Conservation (phyloP, 2,329 filamentous ascomycete genomes). For the Harringtonia lauricola region DNA sequence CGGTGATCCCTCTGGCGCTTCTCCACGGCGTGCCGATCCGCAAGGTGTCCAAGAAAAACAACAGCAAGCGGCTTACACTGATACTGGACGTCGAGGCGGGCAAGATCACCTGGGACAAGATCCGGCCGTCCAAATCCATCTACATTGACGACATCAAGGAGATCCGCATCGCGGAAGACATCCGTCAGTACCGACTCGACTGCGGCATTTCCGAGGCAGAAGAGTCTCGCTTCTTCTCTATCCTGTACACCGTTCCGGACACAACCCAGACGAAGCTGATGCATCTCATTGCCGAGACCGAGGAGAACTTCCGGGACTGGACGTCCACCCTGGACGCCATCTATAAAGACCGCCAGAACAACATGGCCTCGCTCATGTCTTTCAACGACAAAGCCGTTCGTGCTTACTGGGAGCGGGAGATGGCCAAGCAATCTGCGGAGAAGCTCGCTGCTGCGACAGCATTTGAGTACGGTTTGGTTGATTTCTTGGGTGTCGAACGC, state of each 20-base stretch:
- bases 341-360: conserved; percentile 73
- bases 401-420: conserved; percentile 78
- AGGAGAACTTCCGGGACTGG: conserved; percentile 67
- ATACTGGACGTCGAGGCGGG: conserved; percentile 73
- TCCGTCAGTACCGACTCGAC: conserved; percentile 81
- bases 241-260: conserved; percentile 72
- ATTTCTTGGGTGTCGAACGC: conserved; percentile 67
- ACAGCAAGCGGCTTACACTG: conserved; percentile 58
- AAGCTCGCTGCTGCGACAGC: conserved; percentile 24
- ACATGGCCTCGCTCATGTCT: conserved; percentile 81
- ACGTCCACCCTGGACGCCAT: conserved; percentile 74
- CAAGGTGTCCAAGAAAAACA: conserved; percentile 85
- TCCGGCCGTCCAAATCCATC: conserved; percentile 68
- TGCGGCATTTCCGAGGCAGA: conserved; percentile 57
- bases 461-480: conserved; percentile 55
- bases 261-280: conserved; percentile 76
- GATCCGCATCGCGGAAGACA: conserved; percentile 72
- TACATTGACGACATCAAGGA: conserved; percentile 95
- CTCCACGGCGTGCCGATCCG: conserved; percentile 67
- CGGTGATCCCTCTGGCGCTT: conserved; percentile 65
- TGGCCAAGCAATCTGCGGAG: conserved; percentile 49
- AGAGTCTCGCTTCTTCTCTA: conserved; percentile 74
- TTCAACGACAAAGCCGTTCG: conserved; percentile 75
- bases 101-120: conserved; percentile 79
- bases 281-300: conserved; percentile 72